Conservation (phyloP, 495 filamentous ascomycete genomes). For the Hyaloscypha bicolor region DNA sequence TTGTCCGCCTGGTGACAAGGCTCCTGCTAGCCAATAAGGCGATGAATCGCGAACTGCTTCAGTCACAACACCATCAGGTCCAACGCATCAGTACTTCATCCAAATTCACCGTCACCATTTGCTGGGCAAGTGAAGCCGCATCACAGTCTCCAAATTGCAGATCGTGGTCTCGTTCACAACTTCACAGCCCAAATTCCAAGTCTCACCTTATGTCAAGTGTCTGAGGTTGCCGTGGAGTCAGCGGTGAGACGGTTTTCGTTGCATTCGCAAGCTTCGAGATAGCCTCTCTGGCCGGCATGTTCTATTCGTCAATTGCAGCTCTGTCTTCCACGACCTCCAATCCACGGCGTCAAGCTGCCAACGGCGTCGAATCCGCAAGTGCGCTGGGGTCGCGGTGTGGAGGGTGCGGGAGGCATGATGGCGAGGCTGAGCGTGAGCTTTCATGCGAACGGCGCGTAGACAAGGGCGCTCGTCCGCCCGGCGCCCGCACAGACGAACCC, state of each 20-base stretch:
- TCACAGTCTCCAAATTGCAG: not conserved
- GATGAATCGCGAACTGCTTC: not conserved
- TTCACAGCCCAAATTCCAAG: not conserved
- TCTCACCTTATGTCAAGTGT: not conserved
- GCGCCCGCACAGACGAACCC: conserved; percentile 18
- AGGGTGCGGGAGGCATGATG: conserved; percentile 6
- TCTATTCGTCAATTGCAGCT: not conserved
- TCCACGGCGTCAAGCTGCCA: not conserved
- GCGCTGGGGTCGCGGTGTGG: not conserved
- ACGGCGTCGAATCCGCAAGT: not conserved
- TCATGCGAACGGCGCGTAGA: conserved; percentile 1
- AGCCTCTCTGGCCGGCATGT: not conserved
- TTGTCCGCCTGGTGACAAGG: not conserved
- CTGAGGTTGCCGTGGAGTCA: not conserved
- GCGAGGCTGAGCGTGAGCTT: conserved; percentile 9
- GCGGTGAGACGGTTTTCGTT: not conserved
- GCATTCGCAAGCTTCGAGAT: not conserved
- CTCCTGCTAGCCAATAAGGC: not conserved
- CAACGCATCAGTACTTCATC: not conserved
- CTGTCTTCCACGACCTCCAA: not conserved
- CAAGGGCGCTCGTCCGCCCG: conserved; percentile 6
- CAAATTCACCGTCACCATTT: not conserved
- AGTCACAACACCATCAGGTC: not conserved
- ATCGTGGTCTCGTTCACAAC: not conserved
- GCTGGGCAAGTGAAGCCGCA: not conserved